Conservation (phyloP, 2,329 filamentous ascomycete genomes). For the Basipetospora chlamydospora region DNA sequence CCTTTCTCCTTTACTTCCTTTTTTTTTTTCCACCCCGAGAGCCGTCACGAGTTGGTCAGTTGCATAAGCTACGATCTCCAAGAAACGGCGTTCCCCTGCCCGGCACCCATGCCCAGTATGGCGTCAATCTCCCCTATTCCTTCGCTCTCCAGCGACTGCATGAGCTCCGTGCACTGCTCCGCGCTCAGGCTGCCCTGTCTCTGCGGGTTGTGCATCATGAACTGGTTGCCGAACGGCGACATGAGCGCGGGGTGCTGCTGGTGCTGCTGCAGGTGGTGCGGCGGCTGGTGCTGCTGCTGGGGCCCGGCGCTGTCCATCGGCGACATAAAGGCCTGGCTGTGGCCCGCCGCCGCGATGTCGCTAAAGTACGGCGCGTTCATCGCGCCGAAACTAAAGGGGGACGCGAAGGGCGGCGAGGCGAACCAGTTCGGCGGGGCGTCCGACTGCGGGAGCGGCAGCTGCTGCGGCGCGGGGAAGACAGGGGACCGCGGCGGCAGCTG, state of each 20-base stretch:
- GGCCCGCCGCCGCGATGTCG: slow-evolving; percentile 17
- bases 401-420: slow-evolving; percentile 25
- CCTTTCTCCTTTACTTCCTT: slow-evolving; percentile 1
- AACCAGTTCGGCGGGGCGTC: slow-evolving; percentile 14
- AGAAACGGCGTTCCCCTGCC: slow-evolving; percentile 10
- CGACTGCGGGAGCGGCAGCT: slow-evolving; percentile 20
- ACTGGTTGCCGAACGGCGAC: slow-evolving; percentile 2
- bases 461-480: neutral
- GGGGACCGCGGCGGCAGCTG: neutral
- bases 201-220: slow-evolving; percentile 11
- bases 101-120: slow-evolving; percentile 33
- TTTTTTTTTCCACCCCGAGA: slow-evolving; percentile 7
- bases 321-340: too few relatives aligned
- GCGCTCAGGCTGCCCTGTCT: slow-evolving; percentile 59
- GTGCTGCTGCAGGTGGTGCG: slow-evolving; percentile 9
- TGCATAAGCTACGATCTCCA: too few relatives aligned
- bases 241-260: neutral
- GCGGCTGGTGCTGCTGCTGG: slow-evolving; percentile 9
- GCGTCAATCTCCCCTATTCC: slow-evolving; percentile 47
- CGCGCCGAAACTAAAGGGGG: slow-evolving; percentile 33
- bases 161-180: slow-evolving; percentile 69
- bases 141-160: slow-evolving; percentile 63
- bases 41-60: too few relatives aligned
- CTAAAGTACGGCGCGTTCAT: slow-evolving; percentile 27
- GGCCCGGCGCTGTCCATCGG: too few relatives aligned